Conservation (phyloP, 2,329 filamentous ascomycete genomes). For the Aspergillus caelatus region DNA sequence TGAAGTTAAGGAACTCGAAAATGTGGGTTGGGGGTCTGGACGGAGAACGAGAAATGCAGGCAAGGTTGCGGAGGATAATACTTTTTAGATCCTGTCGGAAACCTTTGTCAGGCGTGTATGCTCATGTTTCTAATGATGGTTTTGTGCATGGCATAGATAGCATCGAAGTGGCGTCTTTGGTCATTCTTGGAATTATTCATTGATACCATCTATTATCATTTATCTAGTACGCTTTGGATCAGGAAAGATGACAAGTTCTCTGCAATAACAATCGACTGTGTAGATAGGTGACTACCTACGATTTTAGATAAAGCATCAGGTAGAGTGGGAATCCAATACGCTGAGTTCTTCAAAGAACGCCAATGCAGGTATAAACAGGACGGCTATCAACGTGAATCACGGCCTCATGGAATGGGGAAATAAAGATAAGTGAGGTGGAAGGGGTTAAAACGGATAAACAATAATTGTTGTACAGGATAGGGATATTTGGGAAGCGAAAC, state of each 20-base stretch:
- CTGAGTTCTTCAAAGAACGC: constrained; percentile 3
- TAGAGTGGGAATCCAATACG: constrained; percentile 1
- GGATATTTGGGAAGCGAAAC: constrained; percentile 18
- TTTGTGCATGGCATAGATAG: constrained; percentile 1
- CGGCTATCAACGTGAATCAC: neutral
- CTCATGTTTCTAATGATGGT: neutral
- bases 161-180: constrained; percentile 5
- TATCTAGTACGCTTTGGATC: neutral
- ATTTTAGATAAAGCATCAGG: neutral
- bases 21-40: constrained; percentile 37
- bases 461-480: constrained; percentile 15
- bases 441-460: constrained; percentile 3
- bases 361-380: neutral
- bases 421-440: constrained; percentile 2
- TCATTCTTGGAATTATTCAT: neutral
- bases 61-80: constrained; percentile 22
- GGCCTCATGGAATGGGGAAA: constrained; percentile 1
- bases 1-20: constrained; percentile 37
- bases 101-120: neutral
- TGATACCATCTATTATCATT: neutral
- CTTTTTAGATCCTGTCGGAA: constrained; percentile 1
- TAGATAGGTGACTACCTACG: neutral
- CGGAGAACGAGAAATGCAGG: constrained; percentile 38
- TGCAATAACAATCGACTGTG: neutral
- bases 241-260: too few species aligned